Percentiles rank a stretch among this genome's conserved stretches.
Conservation (phyloP, 768 basidiomycete genomes). For the Russula abietina region DNA sequence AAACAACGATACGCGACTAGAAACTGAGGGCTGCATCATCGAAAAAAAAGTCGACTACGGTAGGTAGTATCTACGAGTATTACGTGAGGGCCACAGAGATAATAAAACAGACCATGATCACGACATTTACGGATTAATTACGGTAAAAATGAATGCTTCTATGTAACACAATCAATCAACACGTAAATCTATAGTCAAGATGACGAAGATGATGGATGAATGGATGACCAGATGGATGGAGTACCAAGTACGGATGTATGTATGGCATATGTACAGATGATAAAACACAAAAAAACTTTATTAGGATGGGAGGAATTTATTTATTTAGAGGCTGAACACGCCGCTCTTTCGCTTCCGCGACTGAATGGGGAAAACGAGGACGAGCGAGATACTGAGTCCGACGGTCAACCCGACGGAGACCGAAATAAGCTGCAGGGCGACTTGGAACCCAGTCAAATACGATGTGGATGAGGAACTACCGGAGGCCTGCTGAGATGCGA, state of each 20-base stretch:
- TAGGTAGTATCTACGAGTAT: not conserved
- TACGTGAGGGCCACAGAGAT: not conserved
- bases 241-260: not conserved
- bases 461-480: slow-evolving; percentile 45
- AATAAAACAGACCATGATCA: not conserved
- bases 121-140: not conserved
- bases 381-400: slow-evolving; percentile 66
- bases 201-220: not conserved
- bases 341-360: slow-evolving; percentile 52
- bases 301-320: not conserved
- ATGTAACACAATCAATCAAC: not conserved
- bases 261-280: not conserved
- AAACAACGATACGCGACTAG: too few relatives aligned
- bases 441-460: slow-evolving; percentile 66
- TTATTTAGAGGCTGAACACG: slow-evolving; percentile 50
- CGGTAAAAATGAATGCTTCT: not conserved
- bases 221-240: too few relatives aligned
- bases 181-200: not conserved
- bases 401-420: slow-evolving; percentile 78
- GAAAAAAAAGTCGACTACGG: too few relatives aligned
- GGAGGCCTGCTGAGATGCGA: slow-evolving; percentile 49
- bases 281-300: not conserved
- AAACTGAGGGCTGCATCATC: too few relatives aligned
- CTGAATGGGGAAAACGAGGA: slow-evolving; percentile 58
- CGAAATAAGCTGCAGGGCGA: slow-evolving; percentile 68